Conservation (phyloP, 2,329 filamentous ascomycete genomes). For the Talaromyces sp. region DNA sequence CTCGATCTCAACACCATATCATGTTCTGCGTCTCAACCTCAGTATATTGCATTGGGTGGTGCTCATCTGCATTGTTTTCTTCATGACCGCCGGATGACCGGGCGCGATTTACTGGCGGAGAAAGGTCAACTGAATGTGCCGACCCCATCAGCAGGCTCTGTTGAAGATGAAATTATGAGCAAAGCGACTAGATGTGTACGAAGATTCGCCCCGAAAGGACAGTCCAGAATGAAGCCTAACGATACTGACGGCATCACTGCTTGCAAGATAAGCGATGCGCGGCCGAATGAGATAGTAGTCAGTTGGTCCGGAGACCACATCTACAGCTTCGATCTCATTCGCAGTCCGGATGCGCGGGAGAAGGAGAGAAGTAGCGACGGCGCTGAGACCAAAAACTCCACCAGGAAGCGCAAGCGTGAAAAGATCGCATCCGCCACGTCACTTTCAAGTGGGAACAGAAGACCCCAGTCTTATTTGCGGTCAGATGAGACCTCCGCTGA, state of each 20-base stretch:
- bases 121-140: conserved; percentile 44
- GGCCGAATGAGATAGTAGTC: conserved; percentile 64
- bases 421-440: conserved; percentile 46
- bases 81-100: conserved; percentile 65
- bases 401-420: conserved; percentile 57
- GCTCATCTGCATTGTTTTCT: conserved; percentile 66
- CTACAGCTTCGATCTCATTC: conserved; percentile 62
- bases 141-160: conserved; percentile 41
- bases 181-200: conserved; percentile 63
- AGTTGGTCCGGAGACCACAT: conserved; percentile 67
- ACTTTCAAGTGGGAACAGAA: conserved; percentile 40
- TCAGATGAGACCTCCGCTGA: conserved; percentile 36
- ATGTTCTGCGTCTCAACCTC: conserved; percentile 62
- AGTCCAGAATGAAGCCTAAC: conserved; percentile 41
- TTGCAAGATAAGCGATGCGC: conserved; percentile 66
- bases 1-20: conserved; percentile 66
- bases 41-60: conserved; percentile 67
- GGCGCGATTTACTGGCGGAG: conserved; percentile 55
- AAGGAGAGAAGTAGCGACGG: conserved; percentile 26
- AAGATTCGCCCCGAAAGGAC: conserved; percentile 62
- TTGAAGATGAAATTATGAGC: conserved; percentile 54
- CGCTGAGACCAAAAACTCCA: conserved; percentile 34
- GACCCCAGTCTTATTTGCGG: conserved; percentile 48
- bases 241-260: conserved; percentile 61
- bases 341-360: conserved; percentile 54